Evolutionary conservation across 106 monocot genomes (phyloP), one percentile per base, ranked within the genome.

Genomic region (Dendrobium huoshanense): DNA sequence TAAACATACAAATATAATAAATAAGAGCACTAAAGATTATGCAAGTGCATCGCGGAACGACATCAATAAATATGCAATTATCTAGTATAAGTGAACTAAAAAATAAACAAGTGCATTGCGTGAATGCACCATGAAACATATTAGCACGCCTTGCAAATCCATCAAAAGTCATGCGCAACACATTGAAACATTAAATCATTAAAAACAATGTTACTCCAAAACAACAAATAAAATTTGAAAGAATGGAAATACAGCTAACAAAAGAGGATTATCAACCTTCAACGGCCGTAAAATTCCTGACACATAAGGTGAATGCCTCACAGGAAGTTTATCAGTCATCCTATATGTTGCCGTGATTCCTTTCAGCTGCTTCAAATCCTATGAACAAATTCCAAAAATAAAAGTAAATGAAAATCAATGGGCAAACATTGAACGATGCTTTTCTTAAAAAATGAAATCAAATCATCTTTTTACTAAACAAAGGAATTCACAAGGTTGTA

Each of bases 341-440:
- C 98, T 98, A 79, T 92, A 95, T 54, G 92, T 98, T 81, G 98
- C 92, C 72, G 90, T 88, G 67, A 98, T 92, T 79, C 91, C 98
- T 84, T 88, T 98, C 67, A 98, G 80, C 82, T 98, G 98, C 83
- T 83, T 98, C 54, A 98, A 87, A 77, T 92, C 98, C 98, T 98
- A 55, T 29, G 79, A 44, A n/a, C 33, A 64, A 40, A 29, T 70
- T 43, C 19, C 9, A 59, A 76, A 65, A 20, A 78, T n/a, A 82
- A 29, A 65, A 4, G 77, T 27, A 0, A 73, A 54, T 19, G 45
- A 17, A 44, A 33, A 44, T 29, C 33, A 73, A 73, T 64, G 72
- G 0, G 42, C 20, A 7, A 43, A 19, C 42, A 74, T 19, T 9
- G 40, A 43, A 6, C 43, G 43, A 74, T 43, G 18, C 42, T 42